phyloP scores from a whole-genome alignment of 2,329 filamentous ascomycete genomes.

The Clonostachys solani region DNA sequence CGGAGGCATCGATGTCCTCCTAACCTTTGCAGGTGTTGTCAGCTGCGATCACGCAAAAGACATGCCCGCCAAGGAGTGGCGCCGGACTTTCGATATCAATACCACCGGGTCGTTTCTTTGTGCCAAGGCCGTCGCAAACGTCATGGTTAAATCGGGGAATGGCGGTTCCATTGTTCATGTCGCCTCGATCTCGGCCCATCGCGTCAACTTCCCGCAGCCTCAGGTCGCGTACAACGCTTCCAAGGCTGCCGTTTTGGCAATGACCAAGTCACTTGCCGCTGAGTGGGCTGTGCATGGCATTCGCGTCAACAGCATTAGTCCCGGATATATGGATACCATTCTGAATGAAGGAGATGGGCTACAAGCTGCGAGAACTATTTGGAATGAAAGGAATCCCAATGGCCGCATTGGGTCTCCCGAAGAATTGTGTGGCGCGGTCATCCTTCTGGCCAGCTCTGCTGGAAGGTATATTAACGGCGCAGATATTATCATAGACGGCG shows the following conservation, averaged over 20 bases:
- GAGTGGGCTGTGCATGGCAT: constrained; percentile 73
- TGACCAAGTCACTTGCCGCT: constrained; percentile 63
- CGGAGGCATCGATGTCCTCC: constrained; percentile 12
- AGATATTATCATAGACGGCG: constrained; percentile 63
- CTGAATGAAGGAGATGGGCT: constrained; percentile 63
- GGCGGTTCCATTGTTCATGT: constrained; percentile 63
- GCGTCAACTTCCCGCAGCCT: constrained; percentile 69
- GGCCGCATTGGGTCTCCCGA: constrained; percentile 61
- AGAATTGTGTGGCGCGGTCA: constrained; percentile 58
- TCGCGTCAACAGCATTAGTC: constrained; percentile 64
- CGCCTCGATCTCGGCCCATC: constrained; percentile 63
- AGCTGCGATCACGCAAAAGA: constrained; percentile 57
- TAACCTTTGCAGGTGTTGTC: constrained; percentile 56
- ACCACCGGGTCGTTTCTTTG: constrained; percentile 66
- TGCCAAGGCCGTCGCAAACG: constrained; percentile 55
- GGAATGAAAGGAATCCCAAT: constrained; percentile 56
- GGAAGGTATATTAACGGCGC: constrained; percentile 66
- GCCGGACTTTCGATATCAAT: constrained; percentile 65
- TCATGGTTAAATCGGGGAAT: constrained; percentile 44
- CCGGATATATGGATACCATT: constrained; percentile 76
- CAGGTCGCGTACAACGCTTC: constrained; percentile 69
- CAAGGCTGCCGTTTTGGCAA: constrained; percentile 61
- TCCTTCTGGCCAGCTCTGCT: constrained; percentile 55
- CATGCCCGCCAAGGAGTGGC: constrained; percentile 54
- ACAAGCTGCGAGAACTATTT: constrained; percentile 44